These are phyloP conservation scores for Populus nigra DNA, from an alignment of 345 rosid species.

Conservation along the genomic window DNA sequence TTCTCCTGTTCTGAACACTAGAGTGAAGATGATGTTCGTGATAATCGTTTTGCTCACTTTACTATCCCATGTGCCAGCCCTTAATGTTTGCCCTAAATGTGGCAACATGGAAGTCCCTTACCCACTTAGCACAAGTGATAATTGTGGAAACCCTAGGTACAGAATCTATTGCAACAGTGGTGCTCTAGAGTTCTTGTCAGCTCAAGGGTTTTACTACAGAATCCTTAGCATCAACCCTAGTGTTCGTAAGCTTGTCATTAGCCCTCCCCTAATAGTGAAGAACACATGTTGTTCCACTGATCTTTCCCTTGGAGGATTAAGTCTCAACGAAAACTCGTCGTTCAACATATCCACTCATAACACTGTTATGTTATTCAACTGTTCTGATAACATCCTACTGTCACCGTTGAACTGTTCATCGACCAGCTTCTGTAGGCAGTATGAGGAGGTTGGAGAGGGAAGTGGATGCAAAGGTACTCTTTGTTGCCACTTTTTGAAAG, in stretches of 20 bases:
- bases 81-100: constrained; percentile 47
- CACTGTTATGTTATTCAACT: constrained; percentile 58
- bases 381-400: constrained; percentile 37
- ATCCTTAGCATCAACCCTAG: constrained; percentile 43
- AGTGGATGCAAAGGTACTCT: constrained; percentile 45
- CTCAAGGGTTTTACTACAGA: constrained; percentile 33
- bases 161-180: constrained; percentile 44
- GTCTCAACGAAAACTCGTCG: constrained; percentile 45
- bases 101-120: constrained; percentile 47
- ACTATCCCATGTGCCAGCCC: constrained; percentile 27
- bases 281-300: constrained; percentile 49
- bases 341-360: constrained; percentile 56
- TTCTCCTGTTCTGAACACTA: background rate
- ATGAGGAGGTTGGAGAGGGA: constrained; percentile 36
- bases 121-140: constrained; percentile 50
- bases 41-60: constrained; percentile 21
- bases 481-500: constrained; percentile 65
- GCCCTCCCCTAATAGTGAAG: constrained; percentile 36
- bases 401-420: constrained; percentile 58
- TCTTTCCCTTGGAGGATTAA: constrained; percentile 42
- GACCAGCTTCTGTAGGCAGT: constrained; percentile 47
- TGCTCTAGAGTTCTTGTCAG: constrained; percentile 40
- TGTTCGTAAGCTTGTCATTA: constrained; percentile 39
- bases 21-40: constrained; percentile 23
- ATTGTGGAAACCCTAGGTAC: constrained; percentile 54